phyloP scores from a whole-genome alignment of 2,329 filamentous ascomycete species.

The Aureobasidium sp. region DNA sequence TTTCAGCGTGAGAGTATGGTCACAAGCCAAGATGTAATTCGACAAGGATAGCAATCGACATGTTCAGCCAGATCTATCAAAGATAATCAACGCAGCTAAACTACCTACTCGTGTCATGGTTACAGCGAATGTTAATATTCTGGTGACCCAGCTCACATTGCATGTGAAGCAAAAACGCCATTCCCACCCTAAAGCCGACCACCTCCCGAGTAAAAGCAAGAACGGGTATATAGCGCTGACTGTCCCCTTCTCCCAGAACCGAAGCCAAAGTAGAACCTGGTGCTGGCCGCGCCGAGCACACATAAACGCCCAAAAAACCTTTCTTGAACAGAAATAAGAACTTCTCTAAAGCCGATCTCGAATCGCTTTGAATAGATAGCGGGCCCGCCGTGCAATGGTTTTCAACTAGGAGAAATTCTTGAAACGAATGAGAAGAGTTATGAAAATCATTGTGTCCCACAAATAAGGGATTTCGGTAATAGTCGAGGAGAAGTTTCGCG shows the following conservation, averaged over 20 bases:
- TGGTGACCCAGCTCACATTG: background rate
- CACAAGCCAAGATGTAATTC: background rate
- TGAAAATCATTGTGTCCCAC: background rate
- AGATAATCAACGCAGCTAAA: background rate
- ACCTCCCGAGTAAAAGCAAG: background rate
- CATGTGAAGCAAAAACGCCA: background rate
- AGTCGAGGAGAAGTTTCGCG: background rate
- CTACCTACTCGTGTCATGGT: background rate
- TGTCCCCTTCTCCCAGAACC: background rate
- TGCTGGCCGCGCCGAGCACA: background rate
- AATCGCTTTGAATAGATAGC: background rate
- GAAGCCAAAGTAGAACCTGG: background rate
- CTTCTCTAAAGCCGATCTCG: background rate
- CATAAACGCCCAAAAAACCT: conserved; percentile 12
- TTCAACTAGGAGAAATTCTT: background rate
- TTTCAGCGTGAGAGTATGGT: background rate
- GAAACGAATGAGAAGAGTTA: background rate
- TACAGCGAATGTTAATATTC: background rate
- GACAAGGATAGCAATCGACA: background rate
- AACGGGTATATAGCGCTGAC: conserved; percentile 17
- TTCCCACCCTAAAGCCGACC: background rate
- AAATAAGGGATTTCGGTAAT: background rate
- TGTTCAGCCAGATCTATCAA: background rate
- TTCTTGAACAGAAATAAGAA: background rate
- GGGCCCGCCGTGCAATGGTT: background rate